Conservation (phyloP, 768 basidiomycete species). For the Mycena vitilis region DNA sequence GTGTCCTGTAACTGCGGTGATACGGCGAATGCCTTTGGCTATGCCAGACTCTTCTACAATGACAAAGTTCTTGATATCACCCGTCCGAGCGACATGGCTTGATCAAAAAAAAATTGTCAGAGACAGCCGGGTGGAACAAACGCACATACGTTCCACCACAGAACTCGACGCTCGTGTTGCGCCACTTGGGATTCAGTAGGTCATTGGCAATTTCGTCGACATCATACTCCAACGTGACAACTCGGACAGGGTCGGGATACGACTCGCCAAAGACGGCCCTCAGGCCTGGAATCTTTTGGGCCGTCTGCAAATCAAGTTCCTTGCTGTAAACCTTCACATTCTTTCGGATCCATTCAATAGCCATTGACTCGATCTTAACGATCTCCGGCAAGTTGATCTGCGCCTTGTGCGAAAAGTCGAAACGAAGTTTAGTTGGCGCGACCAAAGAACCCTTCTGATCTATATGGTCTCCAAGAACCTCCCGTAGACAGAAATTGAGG, state of each 20-base stretch:
- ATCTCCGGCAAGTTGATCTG: slow-evolving; percentile 84
- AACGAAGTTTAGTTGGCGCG: slow-evolving; percentile 94
- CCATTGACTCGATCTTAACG: slow-evolving; percentile 83
- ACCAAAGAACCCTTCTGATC: slow-evolving; percentile 99
- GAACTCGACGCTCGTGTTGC: slow-evolving; percentile 92
- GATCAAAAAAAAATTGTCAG: slow-evolving; percentile 3
- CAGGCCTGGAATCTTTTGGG: slow-evolving; percentile 91
- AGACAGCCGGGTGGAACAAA: slow-evolving; percentile 3
- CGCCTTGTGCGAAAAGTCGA: slow-evolving; percentile 98
- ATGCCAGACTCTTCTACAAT: slow-evolving; percentile 97
- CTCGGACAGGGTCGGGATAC: slow-evolving; percentile 97
- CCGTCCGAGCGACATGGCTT: slow-evolving; percentile 95
- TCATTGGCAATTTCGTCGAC: slow-evolving; percentile 89
- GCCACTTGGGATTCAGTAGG: slow-evolving; percentile 91
- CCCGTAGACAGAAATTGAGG: slow-evolving; percentile 92
- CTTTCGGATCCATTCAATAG: slow-evolving; percentile 88
- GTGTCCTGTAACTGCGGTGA: slow-evolving; percentile 94
- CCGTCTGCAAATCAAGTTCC: slow-evolving; percentile 81
- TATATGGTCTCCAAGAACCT: slow-evolving; percentile 95
- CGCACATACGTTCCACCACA: slow-evolving; percentile 94
- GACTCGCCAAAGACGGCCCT: slow-evolving; percentile 98
- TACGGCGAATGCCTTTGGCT: slow-evolving; percentile 96
- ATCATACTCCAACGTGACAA: slow-evolving; percentile 90
- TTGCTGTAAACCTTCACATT: slow-evolving; percentile 92
- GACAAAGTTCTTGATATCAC: slow-evolving; percentile 96